These are phyloP conservation scores for Aspergillus sp. DNA, from an alignment of 2,329 filamentous ascomycete species.

Conservation along the genomic window DNA sequence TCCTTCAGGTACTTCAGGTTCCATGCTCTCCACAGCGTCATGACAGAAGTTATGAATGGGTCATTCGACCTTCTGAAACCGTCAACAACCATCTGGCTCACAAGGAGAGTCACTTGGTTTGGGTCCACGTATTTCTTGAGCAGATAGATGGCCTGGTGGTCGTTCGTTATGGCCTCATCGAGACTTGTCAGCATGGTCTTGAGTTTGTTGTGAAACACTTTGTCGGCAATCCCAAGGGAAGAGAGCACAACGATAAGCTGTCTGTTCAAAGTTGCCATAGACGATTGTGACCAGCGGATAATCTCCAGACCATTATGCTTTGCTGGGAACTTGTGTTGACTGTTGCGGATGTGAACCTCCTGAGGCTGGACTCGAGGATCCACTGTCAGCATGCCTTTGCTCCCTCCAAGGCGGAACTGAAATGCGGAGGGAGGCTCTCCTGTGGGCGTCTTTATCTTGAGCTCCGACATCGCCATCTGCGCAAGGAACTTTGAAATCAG, in stretches of 20 bases:
- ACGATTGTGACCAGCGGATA: conserved; percentile 67
- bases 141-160: conserved; percentile 54
- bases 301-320: conserved; percentile 69
- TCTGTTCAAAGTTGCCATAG: conserved; percentile 72
- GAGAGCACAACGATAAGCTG: conserved; percentile 84
- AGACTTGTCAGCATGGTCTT: conserved; percentile 58
- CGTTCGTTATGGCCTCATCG: conserved; percentile 58
- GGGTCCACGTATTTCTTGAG: conserved; percentile 72
- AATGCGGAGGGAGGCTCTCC: conserved; percentile 64
- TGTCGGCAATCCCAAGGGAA: conserved; percentile 59
- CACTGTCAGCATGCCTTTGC: conserved; percentile 76
- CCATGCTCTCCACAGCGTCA: conserved; percentile 82
- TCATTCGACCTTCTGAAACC: conserved; percentile 69
- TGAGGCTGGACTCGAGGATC: conserved; percentile 58
- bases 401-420: conserved; percentile 86
- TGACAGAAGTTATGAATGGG: conserved; percentile 69
- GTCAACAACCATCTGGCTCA: conserved; percentile 67
- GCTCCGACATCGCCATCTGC: conserved; percentile 60
- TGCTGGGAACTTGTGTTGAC: conserved; percentile 78
- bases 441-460: conserved; percentile 48
- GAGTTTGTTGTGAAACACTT: conserved; percentile 60
- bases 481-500: conserved; percentile 78
- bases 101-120: conserved; percentile 65
- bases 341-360: conserved; percentile 69
- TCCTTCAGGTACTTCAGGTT: conserved; percentile 84